phyloP scores from a whole-genome alignment of 2,329 filamentous ascomycete genomes.

The Paracorniculantispora psalliotae region DNA sequence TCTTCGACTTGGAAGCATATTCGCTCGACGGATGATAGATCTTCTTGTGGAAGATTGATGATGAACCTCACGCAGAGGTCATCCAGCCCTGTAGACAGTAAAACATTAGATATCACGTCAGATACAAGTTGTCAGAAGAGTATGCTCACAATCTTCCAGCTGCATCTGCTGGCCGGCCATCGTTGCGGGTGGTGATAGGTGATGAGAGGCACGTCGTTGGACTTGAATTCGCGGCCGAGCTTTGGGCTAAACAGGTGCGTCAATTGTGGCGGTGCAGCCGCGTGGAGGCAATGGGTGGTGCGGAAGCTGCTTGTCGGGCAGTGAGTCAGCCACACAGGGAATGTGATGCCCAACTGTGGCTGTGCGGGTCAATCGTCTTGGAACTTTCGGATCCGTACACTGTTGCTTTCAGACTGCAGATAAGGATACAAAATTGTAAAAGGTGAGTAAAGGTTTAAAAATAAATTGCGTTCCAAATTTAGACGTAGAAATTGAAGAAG shows the following conservation, averaged over 20 bases:
- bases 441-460: neutral
- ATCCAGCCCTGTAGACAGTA: constrained; percentile 68
- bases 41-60: constrained; percentile 89
- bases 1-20: constrained; percentile 99
- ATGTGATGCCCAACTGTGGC: constrained; percentile 6
- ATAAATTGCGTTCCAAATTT: neutral
- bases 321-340: constrained; percentile 1
- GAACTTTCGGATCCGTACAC: neutral
- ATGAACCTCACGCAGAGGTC: constrained; percentile 97
- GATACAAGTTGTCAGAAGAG: constrained; percentile 14
- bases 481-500: neutral
- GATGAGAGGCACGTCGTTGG: neutral
- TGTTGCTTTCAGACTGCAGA: neutral
- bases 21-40: constrained; percentile 82
- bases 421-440: neutral
- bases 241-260: constrained; percentile 3
- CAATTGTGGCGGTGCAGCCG: constrained; percentile 11
- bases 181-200: constrained; percentile 36
- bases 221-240: neutral
- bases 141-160: constrained; percentile 74
- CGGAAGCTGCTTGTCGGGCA: neutral
- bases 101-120: constrained; percentile 7
- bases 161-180: constrained; percentile 78
- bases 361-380: neutral
- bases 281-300: neutral